Evolutionary conservation across 179 eudicot species (phyloP), one percentile per base, ranked within the genome.

Genomic region (Sideroxylon spinosum): DNA sequence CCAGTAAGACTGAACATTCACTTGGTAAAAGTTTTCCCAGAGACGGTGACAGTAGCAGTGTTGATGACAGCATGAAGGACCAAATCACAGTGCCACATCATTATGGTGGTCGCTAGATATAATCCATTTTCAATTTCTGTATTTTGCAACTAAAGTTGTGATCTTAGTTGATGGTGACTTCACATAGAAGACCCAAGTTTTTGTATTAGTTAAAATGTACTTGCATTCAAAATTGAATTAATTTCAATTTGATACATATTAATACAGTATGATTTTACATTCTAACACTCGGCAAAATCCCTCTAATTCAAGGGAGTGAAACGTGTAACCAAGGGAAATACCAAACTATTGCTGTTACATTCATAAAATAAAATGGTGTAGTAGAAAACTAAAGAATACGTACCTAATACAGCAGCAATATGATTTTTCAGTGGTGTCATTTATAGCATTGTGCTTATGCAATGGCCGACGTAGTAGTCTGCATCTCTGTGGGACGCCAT

Each of bases 401-500:
- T 44, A 48, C 46, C 50, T 76, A 11, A 37, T 32, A 61, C 59
- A 23, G 60, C n/a, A 60, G 60, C 6, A 76, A 76, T 26, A 48
- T 32, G 23, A 55, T 37, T 37, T 48, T 20, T 32, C 60, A 10
- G 49, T 11, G 12, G 68, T 46, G 9, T 3, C 49, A 57, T 13
- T 50, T 73, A 56, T 26, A 26, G 44, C 63, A 28, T 25, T 7
- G 67, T 46, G 60, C 60, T 70, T 82, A 78, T 25, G 53, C 80
- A 52, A 82, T 76, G 26, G 84, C 80, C 52, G 77, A 82, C 5
- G 13, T 56, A 26, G 78, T 71, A 10, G 82, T 78, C 69, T 78
- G 73, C 52, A 61, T 75, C 77, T 82, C 85, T 23, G 67, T 69
- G 57, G 85, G 85, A 53, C 85, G 79, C 85, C 85, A 82, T 7